These are phyloP conservation scores for Aspergillus piperis DNA, from an alignment of 2,329 filamentous ascomycete genomes.

Conservation along the genomic window DNA sequence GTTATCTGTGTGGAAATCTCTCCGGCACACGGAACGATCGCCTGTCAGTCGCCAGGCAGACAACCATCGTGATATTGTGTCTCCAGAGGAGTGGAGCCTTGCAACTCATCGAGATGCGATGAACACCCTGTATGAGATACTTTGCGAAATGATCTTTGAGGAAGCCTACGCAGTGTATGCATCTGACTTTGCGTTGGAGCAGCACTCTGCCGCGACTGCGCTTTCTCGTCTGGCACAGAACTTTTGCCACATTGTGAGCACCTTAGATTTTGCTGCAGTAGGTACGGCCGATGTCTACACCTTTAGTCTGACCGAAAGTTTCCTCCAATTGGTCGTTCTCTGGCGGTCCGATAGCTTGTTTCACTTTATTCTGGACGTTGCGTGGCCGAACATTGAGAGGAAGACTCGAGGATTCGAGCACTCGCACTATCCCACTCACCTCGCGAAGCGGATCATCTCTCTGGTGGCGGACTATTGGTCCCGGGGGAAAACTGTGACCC, in stretches of 20 bases:
- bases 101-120: constrained; percentile 17
- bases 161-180: neutral
- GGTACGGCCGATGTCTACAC: constrained; percentile 17
- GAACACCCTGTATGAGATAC: constrained; percentile 15
- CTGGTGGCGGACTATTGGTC: constrained; percentile 15
- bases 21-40: constrained; percentile 2
- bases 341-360: constrained; percentile 9
- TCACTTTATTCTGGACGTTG: constrained; percentile 15
- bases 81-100: neutral
- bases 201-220: neutral
- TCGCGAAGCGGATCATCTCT: constrained; percentile 24
- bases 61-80: too few relatives aligned
- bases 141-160: constrained; percentile 15
- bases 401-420: constrained; percentile 24
- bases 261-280: neutral
- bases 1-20: constrained; percentile 20
- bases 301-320: constrained; percentile 14
- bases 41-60: too few relatives aligned
- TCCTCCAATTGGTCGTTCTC: constrained; percentile 12
- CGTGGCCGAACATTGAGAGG: constrained; percentile 23
- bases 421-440: constrained; percentile 26
- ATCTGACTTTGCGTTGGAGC: neutral
- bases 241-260: constrained; percentile 3
- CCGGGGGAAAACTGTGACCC: neutral
- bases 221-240: neutral